phyloP scores from a whole-genome alignment of 2,329 filamentous ascomycete species.

The Colletotrichum salicis region DNA sequence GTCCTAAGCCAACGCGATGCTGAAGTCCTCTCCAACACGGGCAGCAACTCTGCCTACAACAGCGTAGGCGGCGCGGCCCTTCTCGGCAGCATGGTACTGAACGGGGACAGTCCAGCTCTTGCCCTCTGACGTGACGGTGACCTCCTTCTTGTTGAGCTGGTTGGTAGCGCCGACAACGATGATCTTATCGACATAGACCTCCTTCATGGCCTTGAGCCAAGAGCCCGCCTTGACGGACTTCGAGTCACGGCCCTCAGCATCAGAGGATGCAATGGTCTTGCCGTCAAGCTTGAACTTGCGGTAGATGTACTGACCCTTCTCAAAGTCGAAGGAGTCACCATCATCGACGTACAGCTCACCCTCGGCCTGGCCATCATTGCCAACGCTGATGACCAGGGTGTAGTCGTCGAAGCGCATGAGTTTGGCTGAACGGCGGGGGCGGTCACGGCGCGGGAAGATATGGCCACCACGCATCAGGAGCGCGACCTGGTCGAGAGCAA shows the following conservation, averaged over 20 bases:
- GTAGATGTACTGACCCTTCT: constrained; percentile 88
- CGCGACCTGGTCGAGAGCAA: constrained; percentile 87
- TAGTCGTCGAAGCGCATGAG: constrained; percentile 96
- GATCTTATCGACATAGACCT: constrained; percentile 84
- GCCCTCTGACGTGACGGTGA: constrained; percentile 63
- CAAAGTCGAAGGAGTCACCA: constrained; percentile 89
- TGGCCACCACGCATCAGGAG: constrained; percentile 93
- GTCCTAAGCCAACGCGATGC: constrained; percentile 46
- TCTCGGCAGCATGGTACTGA: constrained; percentile 64
- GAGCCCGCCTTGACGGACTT: constrained; percentile 70
- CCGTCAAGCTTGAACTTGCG: constrained; percentile 77
- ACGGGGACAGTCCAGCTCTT: constrained; percentile 67
- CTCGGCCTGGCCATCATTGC: constrained; percentile 69
- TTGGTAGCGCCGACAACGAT: constrained; percentile 83
- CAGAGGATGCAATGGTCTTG: constrained; percentile 73
- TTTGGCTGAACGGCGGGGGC: constrained; percentile 83
- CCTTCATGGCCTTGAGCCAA: constrained; percentile 82
- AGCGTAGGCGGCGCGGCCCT: constrained; percentile 61
- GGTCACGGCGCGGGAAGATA: constrained; percentile 89
- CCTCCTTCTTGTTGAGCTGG: constrained; percentile 73
- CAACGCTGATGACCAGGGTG: constrained; percentile 84
- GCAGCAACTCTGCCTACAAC: constrained; percentile 63
- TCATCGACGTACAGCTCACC: constrained; percentile 93
- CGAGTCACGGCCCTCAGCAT: constrained; percentile 66
- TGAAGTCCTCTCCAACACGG: constrained; percentile 66